Conservation (phyloP, 371 early-diverging fungal genomes). For the Saksenaea vasiformis region DNA sequence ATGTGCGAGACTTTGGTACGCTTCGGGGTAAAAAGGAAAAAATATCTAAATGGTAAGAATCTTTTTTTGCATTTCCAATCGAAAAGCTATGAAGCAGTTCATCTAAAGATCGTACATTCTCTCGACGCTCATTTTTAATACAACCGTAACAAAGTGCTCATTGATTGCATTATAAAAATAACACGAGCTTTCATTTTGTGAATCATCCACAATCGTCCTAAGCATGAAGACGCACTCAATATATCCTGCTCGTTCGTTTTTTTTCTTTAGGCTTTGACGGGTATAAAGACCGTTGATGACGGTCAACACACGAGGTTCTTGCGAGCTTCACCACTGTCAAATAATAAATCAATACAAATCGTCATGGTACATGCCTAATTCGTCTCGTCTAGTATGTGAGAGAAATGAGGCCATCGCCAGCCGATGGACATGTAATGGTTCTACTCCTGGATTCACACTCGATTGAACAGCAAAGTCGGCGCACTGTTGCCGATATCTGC, state of each 20-base stretch:
- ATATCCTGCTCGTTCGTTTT: background rate
- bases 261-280: constrained; percentile 77
- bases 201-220: too few relatives aligned
- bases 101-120: background rate
- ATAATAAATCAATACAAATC: background rate
- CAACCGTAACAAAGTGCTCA: background rate
- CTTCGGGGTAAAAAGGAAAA: background rate
- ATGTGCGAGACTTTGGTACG: background rate
- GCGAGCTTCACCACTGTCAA: constrained; percentile 72
- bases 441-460: constrained; percentile 31
- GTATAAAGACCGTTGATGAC: constrained; percentile 75
- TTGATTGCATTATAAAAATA: background rate
- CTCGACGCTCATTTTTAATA: background rate
- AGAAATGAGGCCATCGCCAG: constrained; percentile 72
- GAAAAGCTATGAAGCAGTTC: constrained; percentile 4
- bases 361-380: too few relatives aligned
- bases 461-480: constrained; percentile 64
- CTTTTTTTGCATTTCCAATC: constrained; percentile 1
- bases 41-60: background rate
- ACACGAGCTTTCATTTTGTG: background rate
- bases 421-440: constrained; percentile 46
- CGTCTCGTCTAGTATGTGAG: constrained; percentile 50
- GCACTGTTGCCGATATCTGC: too few relatives aligned
- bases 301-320: constrained; percentile 90
- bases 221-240: background rate